A percentile compares a stretch with the other conserved stretches of the same genome.
Conservation (phyloP, 495 filamentous ascomycete species). For the Hypomontagnella submonticulosa region DNA sequence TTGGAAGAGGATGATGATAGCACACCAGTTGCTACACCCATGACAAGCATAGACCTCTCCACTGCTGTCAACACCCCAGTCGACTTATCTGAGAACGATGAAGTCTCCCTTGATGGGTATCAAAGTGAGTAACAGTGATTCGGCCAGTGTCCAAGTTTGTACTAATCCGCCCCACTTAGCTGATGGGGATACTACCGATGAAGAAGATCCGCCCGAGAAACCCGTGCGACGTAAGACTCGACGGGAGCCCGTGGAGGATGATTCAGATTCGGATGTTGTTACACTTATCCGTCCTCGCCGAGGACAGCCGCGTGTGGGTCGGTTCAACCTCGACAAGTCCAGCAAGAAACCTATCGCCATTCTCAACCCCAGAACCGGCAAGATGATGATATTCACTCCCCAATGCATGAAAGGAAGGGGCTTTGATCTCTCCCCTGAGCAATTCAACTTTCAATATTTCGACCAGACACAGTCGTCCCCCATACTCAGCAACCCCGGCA, state of each 20-base stretch:
- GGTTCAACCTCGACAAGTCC: conserved; percentile 64
- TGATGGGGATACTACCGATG: conserved; percentile 83
- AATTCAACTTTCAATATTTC: conserved; percentile 59
- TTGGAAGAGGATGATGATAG: conserved; percentile 40
- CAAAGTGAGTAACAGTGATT: conserved; percentile 69
- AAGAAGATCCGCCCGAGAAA: conserved; percentile 76
- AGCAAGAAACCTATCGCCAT: conserved; percentile 78
- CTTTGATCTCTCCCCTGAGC: conserved; percentile 59
- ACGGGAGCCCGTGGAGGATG: conserved; percentile 50
- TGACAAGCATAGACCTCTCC: conserved; percentile 64
- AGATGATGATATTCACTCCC: conserved; percentile 73
- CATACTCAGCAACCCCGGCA: conserved; percentile 74
- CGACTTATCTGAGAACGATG: conserved; percentile 61
- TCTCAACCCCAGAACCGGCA: conserved; percentile 74
- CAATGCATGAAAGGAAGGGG: conserved; percentile 46
- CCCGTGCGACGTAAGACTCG: conserved; percentile 66
- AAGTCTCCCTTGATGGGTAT: conserved; percentile 74
- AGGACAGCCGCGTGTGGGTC: conserved; percentile 61
- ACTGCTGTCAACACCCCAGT: conserved; percentile 54
- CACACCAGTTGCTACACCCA: conserved; percentile 53
- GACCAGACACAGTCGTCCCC: conserved; percentile 65
- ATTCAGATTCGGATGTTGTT: conserved; percentile 57
- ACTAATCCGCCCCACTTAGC: conserved; percentile 70
- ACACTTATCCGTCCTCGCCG: conserved; percentile 53
- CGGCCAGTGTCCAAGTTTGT: conserved; percentile 38